Base-by-base conservation (phyloP, 73 alveolate species). In the Tetrahymena thermophila region DNA sequence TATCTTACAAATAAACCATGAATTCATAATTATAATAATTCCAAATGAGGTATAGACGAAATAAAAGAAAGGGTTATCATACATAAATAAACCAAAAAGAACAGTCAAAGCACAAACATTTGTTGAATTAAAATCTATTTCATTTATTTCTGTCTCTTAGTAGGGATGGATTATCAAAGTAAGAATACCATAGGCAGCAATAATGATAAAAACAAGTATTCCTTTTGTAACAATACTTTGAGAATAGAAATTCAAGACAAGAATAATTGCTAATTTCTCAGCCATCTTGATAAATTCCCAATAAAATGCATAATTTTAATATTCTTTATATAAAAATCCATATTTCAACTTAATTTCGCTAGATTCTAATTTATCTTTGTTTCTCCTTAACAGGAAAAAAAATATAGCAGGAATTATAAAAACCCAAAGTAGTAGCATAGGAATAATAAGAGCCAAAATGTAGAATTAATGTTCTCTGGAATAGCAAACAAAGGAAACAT, bases 231-330 rank as follows among this genome's bases (percentile, higher is more conserved):
- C 7, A 3, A 71, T 71, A 8, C 37, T 31, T 71, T 71, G 31
- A 23, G 89, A 71, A n/a, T 71, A 85, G 55, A 85, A 85, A 85
- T 85, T 38, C 19, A 85, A 21, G 0, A n/a, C 34, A 7, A 42
- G 17, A 85, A 85, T 35, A 35, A 85, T 38, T 17, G 38, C 38
- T 42, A 85, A 13, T 85, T 85, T 85, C n/a, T 85, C 35, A 85
- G 58, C 58, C 58, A 85, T 38, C 14, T 42, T 85, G 0, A 85
- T 83, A 85, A 85, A 85, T 85, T 85, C 94, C 94, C 94, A 85
- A 38, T 38, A 85, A 13, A 38, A 85, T 35, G 94, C 94, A 28
- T 85, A n/a, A 10, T 35, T 35, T 9, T 25, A 1, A n/a, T 85
- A 85, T 25, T 85, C 94, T 35, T 35, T 85, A 10, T 85, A 85